phyloP scores from a whole-genome alignment of 2,329 filamentous ascomycete species.

The Boeremia exigua region DNA sequence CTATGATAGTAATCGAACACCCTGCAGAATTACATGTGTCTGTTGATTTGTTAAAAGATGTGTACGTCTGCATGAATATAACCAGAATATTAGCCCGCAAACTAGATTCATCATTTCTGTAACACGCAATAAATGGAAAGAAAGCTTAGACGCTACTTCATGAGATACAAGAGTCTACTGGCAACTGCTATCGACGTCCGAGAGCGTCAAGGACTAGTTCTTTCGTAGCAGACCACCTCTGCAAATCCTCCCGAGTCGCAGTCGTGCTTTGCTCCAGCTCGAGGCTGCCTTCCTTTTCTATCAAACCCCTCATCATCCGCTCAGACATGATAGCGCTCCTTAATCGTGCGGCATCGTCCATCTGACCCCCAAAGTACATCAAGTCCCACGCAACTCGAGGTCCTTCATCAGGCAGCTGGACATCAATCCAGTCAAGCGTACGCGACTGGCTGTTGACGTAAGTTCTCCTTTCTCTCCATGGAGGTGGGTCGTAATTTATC shows the following conservation, averaged over 20 bases:
- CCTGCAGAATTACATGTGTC: too few species aligned
- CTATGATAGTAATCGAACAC: too few species aligned
- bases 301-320: neutral
- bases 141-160: too few species aligned
- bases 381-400: slow-evolving; percentile 5
- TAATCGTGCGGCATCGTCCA: neutral
- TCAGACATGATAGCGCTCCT: neutral
- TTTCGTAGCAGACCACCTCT: neutral
- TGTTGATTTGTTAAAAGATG: too few species aligned
- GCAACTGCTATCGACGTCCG: neutral
- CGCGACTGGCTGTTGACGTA: neutral
- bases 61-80: too few species aligned
- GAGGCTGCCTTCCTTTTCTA: neutral
- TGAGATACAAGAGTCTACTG: neutral
- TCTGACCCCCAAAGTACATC: neutral
- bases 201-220: neutral
- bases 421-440: slow-evolving; percentile 5
- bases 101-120: too few species aligned
- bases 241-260: neutral
- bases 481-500: neutral
- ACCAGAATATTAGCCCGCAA: too few species aligned
- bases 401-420: neutral
- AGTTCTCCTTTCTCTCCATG: too few species aligned
- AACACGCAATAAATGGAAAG: too few species aligned
- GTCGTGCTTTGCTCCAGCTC: slow-evolving; percentile 3